Conservation (phyloP, 805 yeast genomes). For the Ogataea minuta region DNA sequence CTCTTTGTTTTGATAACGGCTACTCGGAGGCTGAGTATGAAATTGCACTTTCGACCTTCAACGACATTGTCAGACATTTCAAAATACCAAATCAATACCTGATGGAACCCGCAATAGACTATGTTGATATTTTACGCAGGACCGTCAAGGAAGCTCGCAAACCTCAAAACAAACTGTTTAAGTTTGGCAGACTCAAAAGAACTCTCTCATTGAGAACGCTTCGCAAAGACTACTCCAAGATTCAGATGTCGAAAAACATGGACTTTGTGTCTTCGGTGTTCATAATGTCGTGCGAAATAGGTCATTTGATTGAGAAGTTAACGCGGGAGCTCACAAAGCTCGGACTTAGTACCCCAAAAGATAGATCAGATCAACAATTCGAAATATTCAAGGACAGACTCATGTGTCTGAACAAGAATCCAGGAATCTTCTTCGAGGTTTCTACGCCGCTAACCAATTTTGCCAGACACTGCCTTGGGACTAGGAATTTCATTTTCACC, state of each 20-base stretch:
- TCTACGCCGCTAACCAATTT: constrained; percentile 29
- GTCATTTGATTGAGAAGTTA: constrained; percentile 11
- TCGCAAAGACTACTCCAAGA: constrained; percentile 6
- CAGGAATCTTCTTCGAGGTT: constrained; percentile 21
- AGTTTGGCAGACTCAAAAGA: constrained; percentile 6
- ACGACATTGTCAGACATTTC: constrained; percentile 25
- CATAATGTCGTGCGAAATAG: constrained; percentile 11
- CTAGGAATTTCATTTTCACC: constrained; percentile 19
- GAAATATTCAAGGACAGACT: constrained; percentile 12
- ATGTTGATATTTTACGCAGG: constrained; percentile 17
- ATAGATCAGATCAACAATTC: constrained; percentile 13
- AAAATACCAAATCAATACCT: constrained; percentile 26
- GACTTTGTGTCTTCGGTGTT: constrained; percentile 12
- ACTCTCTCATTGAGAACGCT: constrained; percentile 6
- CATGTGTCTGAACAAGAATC: constrained; percentile 5
- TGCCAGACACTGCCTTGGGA: constrained; percentile 28
- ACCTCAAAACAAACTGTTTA: constrained; percentile 5
- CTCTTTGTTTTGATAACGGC: constrained; percentile 10
- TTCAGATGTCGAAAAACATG: constrained; percentile 3
- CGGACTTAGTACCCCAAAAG: constrained; percentile 9
- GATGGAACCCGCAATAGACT: constrained; percentile 21
- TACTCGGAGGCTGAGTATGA: constrained; percentile 8
- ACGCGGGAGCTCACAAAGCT: constrained; percentile 9
- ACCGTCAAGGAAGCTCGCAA: constrained; percentile 16
- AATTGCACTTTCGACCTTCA: constrained; percentile 11